Conservation (phyloP, 768 basidiomycete genomes). For the Basidioascus undulatus region DNA sequence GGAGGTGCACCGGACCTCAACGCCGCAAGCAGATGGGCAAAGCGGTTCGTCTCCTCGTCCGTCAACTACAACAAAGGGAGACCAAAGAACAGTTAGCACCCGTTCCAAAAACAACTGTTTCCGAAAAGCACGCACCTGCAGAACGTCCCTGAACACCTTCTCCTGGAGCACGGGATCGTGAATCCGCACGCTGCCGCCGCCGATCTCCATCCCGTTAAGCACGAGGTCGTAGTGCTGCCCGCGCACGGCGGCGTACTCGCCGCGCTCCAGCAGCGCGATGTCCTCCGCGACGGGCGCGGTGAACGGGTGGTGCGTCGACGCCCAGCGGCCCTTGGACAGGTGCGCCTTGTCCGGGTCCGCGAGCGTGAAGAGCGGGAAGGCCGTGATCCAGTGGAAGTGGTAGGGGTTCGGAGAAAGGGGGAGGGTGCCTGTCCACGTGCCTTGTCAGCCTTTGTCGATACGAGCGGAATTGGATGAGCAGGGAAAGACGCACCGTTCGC, state of each 20-base stretch:
- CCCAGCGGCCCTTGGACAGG: constrained; percentile 67
- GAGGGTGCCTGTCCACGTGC: no score
- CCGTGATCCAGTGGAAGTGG: constrained; percentile 85
- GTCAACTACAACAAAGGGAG: constrained; percentile 35
- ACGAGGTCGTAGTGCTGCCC: constrained; percentile 95
- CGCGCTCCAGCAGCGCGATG: constrained; percentile 45
- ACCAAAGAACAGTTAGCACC: neutral
- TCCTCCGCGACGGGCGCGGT: constrained; percentile 89
- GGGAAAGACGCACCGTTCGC: constrained; percentile 30
- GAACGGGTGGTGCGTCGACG: constrained; percentile 84
- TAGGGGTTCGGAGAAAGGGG: constrained; percentile 27
- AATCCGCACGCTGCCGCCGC: constrained; percentile 76
- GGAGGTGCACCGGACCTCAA: constrained; percentile 77
- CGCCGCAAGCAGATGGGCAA: constrained; percentile 65
- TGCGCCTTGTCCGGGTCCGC: constrained; percentile 72
- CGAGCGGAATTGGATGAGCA: no score
- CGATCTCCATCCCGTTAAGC: constrained; percentile 77
- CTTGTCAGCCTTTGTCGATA: no score
- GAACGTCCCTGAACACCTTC: constrained; percentile 44
- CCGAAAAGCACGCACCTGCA: constrained; percentile 48
- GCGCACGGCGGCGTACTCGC: constrained; percentile 37
- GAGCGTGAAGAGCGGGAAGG: constrained; percentile 76
- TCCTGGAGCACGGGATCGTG: constrained; percentile 77
- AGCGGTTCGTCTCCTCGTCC: constrained; percentile 45
- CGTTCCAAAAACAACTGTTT: neutral